These are phyloP conservation scores for Mortierella sp. DNA, from an alignment of 371 early-diverging fungal species.

Conservation along the genomic window DNA sequence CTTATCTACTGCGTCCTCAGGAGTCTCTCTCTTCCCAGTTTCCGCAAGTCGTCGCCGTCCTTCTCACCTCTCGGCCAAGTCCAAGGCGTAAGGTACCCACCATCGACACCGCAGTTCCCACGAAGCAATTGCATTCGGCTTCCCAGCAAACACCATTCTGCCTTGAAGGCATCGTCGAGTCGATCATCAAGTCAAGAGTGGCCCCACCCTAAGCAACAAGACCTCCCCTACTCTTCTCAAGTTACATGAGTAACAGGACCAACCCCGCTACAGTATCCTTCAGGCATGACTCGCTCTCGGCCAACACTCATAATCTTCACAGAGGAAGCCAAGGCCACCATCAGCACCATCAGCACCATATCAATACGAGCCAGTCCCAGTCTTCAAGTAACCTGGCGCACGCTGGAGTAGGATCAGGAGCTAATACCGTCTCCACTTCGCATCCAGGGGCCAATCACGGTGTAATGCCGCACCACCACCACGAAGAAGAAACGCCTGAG, in stretches of 20 bases:
- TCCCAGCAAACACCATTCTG: no score
- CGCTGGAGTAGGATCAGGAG: no score
- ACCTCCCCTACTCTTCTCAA: background rate
- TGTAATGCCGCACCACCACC: background rate
- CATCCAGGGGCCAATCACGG: slow-evolving; percentile 6
- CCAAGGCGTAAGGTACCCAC: no score
- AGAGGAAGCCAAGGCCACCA: slow-evolving; percentile 3
- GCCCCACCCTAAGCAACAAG: no score
- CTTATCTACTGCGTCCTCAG: no score
- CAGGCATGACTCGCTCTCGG: slow-evolving; percentile 32
- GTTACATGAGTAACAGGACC: slow-evolving; percentile 32
- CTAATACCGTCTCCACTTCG: background rate
- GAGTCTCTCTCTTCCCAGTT: no score
- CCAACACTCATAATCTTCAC: slow-evolving; percentile 9
- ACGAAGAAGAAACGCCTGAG: slow-evolving; percentile 49
- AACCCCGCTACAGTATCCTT: slow-evolving; percentile 9
- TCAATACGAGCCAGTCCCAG: background rate
- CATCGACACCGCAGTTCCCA: no score
- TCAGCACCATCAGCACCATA: slow-evolving; percentile 3
- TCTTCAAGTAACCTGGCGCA: slow-evolving; percentile 1
- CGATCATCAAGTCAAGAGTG: no score
- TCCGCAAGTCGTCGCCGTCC: no score
- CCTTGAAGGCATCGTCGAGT: no score
- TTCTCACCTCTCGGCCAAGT: no score
- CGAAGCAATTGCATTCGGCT: no score